phyloP scores from a whole-genome alignment of 106 monocot species.

The Dendrobium nobile region DNA sequence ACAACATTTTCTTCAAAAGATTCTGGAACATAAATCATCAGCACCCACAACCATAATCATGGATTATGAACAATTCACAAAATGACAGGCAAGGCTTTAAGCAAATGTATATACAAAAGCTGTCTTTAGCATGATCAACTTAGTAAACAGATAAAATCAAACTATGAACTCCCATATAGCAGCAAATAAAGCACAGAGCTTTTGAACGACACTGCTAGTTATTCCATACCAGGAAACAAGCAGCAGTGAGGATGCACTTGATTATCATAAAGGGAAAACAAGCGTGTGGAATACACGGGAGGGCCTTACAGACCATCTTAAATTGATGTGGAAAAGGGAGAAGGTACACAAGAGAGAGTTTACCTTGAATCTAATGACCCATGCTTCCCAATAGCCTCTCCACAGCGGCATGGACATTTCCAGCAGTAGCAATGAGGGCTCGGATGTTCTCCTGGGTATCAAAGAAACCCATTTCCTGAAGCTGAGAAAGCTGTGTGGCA shows the following conservation, averaged over 20 bases:
- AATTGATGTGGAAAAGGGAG: background rate
- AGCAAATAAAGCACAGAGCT: background rate
- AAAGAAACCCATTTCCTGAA: slow-evolving; percentile 97
- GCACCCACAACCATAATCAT: background rate
- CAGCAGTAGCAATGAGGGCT: slow-evolving; percentile 70
- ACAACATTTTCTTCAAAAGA: background rate
- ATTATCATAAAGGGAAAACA: too few species aligned
- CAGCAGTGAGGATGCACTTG: background rate
- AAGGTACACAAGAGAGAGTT: background rate
- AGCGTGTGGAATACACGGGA: background rate
- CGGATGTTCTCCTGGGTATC: slow-evolving; percentile 93
- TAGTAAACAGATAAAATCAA: background rate
- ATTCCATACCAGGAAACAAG: background rate
- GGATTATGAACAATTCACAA: background rate
- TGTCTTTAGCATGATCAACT: background rate
- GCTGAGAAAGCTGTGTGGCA: slow-evolving; percentile 83
- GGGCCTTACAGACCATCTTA: background rate
- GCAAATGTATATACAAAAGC: background rate
- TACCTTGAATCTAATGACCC: slow-evolving; percentile 38
- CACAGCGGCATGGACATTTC: slow-evolving; percentile 91
- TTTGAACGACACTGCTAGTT: background rate
- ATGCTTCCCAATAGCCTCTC: slow-evolving; percentile 74
- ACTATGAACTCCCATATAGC: background rate
- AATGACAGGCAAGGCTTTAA: too few species aligned
- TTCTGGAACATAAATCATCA: background rate